Conservation (phyloP, 768 basidiomycete species). For the Termitomyces sp. region DNA sequence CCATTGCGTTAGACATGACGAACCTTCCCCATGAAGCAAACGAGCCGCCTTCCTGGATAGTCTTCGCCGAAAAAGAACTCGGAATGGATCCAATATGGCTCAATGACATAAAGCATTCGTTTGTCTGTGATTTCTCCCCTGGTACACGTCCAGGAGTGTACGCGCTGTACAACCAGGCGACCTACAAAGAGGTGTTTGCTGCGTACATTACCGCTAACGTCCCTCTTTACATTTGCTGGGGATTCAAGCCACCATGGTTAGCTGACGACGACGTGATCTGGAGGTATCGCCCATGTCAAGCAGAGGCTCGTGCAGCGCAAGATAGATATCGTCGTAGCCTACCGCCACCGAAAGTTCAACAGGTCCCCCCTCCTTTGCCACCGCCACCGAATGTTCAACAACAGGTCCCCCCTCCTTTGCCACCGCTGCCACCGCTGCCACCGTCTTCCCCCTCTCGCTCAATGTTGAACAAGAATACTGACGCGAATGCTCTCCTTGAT, state of each 20-base stretch:
- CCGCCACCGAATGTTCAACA: no score
- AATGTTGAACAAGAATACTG: no score
- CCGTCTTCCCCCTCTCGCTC: no score
- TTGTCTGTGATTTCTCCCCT: background rate
- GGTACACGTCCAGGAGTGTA: background rate
- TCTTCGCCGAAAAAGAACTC: background rate
- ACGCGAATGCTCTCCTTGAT: no score
- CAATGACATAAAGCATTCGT: background rate
- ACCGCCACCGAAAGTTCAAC: background rate
- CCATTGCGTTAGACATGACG: conserved; percentile 5
- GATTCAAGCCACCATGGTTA: background rate
- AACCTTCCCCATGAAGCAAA: background rate
- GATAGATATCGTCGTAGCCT: background rate
- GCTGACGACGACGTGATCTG: background rate
- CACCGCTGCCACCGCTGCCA: no score
- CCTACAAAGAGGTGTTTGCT: background rate
- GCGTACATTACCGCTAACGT: background rate
- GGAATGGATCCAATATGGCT: background rate
- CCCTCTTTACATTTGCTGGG: conserved; percentile 2
- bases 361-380: no score
- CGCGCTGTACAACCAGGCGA: background rate
- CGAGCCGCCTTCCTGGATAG: background rate
- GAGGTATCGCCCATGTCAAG: background rate
- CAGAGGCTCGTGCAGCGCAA: background rate
- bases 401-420: no score